phyloP scores from a whole-genome alignment of 2,329 filamentous ascomycete genomes.

The Monosporascus sp. region DNA sequence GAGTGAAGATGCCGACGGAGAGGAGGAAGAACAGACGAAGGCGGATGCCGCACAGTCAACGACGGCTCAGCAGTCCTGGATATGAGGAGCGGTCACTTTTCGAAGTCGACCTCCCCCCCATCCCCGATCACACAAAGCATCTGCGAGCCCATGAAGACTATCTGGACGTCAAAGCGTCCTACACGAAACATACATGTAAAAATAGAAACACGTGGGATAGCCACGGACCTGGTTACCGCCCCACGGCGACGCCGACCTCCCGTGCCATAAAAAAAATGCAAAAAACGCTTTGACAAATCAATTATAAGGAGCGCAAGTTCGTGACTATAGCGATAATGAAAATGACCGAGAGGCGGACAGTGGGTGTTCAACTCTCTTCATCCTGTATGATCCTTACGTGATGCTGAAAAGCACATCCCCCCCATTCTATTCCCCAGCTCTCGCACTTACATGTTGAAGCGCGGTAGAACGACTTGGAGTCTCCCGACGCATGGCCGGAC shows the following conservation, averaged over 20 bases:
- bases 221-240: background rate
- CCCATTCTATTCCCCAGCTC: no score
- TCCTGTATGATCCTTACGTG: no score
- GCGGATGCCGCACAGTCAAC: conserved; percentile 22
- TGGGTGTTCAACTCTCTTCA: no score
- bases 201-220: background rate
- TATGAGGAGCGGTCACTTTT: conserved; percentile 6
- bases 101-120: background rate
- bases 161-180: conserved; percentile 1
- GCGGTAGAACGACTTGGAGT: background rate
- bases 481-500: background rate
- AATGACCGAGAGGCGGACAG: no score
- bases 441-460: background rate
- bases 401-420: background rate
- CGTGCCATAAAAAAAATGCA: no score
- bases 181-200: background rate
- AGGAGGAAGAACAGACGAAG: conserved; percentile 31
- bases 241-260: background rate
- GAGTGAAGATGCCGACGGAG: conserved; percentile 36
- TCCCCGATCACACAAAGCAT: background rate
- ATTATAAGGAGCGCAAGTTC: no score
- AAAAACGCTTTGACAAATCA: no score
- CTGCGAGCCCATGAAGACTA: conserved; percentile 13
- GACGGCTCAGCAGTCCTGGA: conserved; percentile 21
- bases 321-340: no score